These are phyloP conservation scores for Plectosphaerella plurivora DNA, from an alignment of 2,329 filamentous ascomycete species.

Conservation along the genomic window DNA sequence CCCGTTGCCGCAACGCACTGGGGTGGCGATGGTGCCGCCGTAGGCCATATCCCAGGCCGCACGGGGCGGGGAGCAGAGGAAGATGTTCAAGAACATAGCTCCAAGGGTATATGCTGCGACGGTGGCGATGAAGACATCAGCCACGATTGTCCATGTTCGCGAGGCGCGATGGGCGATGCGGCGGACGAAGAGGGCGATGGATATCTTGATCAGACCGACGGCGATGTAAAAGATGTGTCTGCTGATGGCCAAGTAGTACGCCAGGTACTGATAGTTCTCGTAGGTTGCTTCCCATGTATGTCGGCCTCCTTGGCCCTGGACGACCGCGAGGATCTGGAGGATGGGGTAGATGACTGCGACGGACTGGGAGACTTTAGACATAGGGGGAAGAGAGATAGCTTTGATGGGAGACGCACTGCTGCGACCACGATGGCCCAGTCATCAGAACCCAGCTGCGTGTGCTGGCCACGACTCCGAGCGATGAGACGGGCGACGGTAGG, in stretches of 20 bases:
- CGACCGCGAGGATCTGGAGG: conserved; percentile 18
- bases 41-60: conserved; percentile 20
- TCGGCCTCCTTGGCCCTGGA: conserved; percentile 19
- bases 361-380: conserved; percentile 8
- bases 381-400: no score
- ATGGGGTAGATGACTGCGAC: conserved; percentile 18
- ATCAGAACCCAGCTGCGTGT: conserved; percentile 24
- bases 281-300: conserved; percentile 27
- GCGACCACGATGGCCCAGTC: conserved; percentile 26
- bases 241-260: conserved; percentile 16
- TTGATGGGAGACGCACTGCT: conserved; percentile 15
- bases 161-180: conserved; percentile 25
- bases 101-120: conserved; percentile 20
- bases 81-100: conserved; percentile 22
- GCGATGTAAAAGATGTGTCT: conserved; percentile 21
- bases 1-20: conserved; percentile 14
- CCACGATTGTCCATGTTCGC: conserved; percentile 20
- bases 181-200: conserved; percentile 28
- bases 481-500: conserved; percentile 21
- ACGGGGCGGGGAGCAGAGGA: conserved; percentile 19
- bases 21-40: conserved; percentile 13
- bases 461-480: conserved; percentile 16
- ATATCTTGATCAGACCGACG: conserved; percentile 28
- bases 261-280: conserved; percentile 19
- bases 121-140: conserved; percentile 23